Evolutionary conservation across 495 filamentous ascomycete species (phyloP).

Genomic region (Penicillium crystallinum): DNA sequence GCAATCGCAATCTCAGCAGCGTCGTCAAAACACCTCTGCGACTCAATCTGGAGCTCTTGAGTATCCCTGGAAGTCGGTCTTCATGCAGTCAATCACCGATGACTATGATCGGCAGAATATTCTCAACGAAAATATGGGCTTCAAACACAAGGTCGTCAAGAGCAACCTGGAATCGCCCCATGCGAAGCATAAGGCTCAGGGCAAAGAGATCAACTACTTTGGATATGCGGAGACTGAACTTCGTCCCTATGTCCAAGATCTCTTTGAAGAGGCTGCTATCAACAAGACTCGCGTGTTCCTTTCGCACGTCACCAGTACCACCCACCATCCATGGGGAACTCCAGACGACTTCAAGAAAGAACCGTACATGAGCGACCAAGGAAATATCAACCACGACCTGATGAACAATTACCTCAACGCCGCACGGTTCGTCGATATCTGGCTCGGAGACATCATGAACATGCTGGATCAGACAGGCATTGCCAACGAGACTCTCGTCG

Average conservation of each 20-base stretch:
- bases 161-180: conserved; percentile 20
- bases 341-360: conserved; percentile 30
- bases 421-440: conserved; percentile 39
- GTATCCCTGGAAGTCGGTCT: conserved; percentile 39
- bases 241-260: conserved; percentile 37
- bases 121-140: conserved; percentile 37
- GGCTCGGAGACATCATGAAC: conserved; percentile 41
- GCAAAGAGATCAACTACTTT: conserved; percentile 42
- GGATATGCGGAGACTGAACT: conserved; percentile 41
- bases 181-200: conserved; percentile 28
- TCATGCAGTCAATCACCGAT: conserved; percentile 45
- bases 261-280: conserved; percentile 36
- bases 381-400: conserved; percentile 23
- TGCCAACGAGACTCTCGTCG: conserved; percentile 46
- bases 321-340: conserved; percentile 41
- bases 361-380: conserved; percentile 29
- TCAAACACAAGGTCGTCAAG: conserved; percentile 32
- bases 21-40: conserved; percentile 5
- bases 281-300: conserved; percentile 43
- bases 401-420: conserved; percentile 43
- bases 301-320: conserved; percentile 43
- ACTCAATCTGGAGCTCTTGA: conserved; percentile 10
- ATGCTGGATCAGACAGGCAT: conserved; percentile 45
- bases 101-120: conserved; percentile 39
- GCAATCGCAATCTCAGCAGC: neutral